Conservation (phyloP, 805 yeast genomes). For the Candida saitoana region DNA sequence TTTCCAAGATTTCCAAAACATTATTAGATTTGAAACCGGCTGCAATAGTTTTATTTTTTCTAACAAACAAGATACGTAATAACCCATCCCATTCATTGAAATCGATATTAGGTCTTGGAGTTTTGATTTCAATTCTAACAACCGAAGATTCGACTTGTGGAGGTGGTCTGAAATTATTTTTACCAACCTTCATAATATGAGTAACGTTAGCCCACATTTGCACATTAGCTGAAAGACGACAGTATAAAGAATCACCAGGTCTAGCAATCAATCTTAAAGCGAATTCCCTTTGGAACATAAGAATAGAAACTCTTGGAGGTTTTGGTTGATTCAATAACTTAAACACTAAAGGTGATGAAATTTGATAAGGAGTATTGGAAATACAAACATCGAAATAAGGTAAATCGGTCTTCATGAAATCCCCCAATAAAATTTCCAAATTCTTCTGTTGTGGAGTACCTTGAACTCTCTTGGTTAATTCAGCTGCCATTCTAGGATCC, state of each 20-base stretch:
- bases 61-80: conserved; percentile 82
- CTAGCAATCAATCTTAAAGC: conserved; percentile 90
- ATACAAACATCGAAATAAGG: conserved; percentile 96
- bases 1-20: conserved; percentile 75
- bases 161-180: conserved; percentile 95
- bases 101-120: conserved; percentile 91
- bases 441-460: conserved; percentile 94
- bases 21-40: conserved; percentile 88
- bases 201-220: conserved; percentile 99
- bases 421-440: conserved; percentile 88
- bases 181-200: conserved; percentile 97
- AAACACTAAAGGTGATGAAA: conserved; percentile 94
- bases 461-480: conserved; percentile 92
- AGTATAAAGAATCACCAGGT: conserved; percentile 93
- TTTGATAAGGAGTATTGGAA: conserved; percentile 96
- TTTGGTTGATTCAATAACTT: conserved; percentile 83
- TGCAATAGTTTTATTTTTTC: conserved; percentile 88
- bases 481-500: conserved; percentile 99
- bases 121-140: conserved; percentile 86
- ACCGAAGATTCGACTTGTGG: conserved; percentile 98
- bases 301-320: conserved; percentile 91
- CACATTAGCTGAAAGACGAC: conserved; percentile 91
- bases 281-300: conserved; percentile 97
- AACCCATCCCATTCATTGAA: conserved; percentile 97
- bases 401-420: conserved; percentile 90